Conservation (phyloP, 192 early-diverging fungal genomes). For the Jimgerdemannia lactiflua region DNA sequence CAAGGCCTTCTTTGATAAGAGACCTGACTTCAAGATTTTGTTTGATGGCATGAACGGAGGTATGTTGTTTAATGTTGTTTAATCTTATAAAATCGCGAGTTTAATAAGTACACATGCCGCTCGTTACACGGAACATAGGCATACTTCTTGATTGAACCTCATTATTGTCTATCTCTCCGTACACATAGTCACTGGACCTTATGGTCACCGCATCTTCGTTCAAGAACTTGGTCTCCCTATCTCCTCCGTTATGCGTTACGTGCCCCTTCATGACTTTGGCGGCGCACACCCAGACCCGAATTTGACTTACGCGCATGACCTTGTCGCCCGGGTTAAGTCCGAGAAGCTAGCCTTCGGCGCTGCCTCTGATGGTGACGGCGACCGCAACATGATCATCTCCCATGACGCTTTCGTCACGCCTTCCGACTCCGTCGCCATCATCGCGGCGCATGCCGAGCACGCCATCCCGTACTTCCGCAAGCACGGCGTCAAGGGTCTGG, state of each 20-base stretch:
- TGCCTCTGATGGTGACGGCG: slow-evolving; percentile 97
- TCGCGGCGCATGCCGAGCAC: slow-evolving; percentile 82
- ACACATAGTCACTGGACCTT: slow-evolving; percentile 89
- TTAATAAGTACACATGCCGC: no score
- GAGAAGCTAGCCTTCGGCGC: slow-evolving; percentile 87
- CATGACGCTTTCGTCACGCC: slow-evolving; percentile 96
- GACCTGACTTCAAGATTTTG: slow-evolving; percentile 78
- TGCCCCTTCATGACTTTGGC: slow-evolving; percentile 88
- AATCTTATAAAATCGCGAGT: no score
- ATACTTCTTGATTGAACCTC: neutral
- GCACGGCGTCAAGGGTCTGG: slow-evolving; percentile 82
- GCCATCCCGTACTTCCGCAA: slow-evolving; percentile 92
- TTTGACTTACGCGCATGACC: slow-evolving; percentile 92
- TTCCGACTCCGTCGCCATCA: slow-evolving; percentile 95
- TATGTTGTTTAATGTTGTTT: slow-evolving; percentile 26
- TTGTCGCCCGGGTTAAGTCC: slow-evolving; percentile 85
- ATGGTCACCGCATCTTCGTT: slow-evolving; percentile 81
- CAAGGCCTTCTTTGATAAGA: slow-evolving; percentile 67
- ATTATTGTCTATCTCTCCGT: slow-evolving; percentile 9
- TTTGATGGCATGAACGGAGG: slow-evolving; percentile 95
- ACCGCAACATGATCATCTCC: slow-evolving; percentile 98
- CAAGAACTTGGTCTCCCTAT: slow-evolving; percentile 85
- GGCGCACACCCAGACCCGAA: slow-evolving; percentile 98
- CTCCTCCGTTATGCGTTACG: slow-evolving; percentile 77
- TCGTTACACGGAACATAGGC: no score